Evolutionary conservation across 805 yeast genomes (phyloP).

Genomic region (Yarrowia keelungensis): DNA sequence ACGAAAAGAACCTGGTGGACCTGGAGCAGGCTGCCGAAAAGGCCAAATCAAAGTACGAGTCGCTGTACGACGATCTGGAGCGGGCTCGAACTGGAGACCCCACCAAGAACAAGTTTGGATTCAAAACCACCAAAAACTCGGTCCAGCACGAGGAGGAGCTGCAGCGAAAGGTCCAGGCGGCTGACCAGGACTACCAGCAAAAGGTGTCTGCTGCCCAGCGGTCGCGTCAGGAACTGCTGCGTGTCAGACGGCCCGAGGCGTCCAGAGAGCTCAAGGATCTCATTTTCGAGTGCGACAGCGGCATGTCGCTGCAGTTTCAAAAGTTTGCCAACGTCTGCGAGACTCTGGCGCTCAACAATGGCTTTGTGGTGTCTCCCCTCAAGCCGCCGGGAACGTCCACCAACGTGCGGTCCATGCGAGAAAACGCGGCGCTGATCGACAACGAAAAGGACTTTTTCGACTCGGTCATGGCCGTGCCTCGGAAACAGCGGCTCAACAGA

Average conservation of each 20-base stretch:
- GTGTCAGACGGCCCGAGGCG: slow-evolving; percentile 76
- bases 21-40: slow-evolving; percentile 85
- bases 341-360: slow-evolving; percentile 80
- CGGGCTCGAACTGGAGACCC: slow-evolving; percentile 82
- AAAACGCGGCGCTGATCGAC: slow-evolving; percentile 76
- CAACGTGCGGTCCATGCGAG: slow-evolving; percentile 70
- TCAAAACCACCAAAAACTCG: slow-evolving; percentile 78
- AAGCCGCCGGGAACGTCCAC: slow-evolving; percentile 52
- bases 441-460: slow-evolving; percentile 82
- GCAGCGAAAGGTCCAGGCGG: slow-evolving; percentile 75
- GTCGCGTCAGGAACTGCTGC: slow-evolving; percentile 72
- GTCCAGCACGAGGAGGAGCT: slow-evolving; percentile 91
- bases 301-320: slow-evolving; percentile 84
- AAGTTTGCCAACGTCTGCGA: slow-evolving; percentile 89
- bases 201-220: slow-evolving; percentile 76
- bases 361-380: slow-evolving; percentile 81
- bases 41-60: slow-evolving; percentile 78
- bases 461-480: slow-evolving; percentile 57
- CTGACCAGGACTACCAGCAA: slow-evolving; percentile 85
- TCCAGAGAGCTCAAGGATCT: slow-evolving; percentile 75
- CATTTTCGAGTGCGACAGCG: slow-evolving; percentile 86
- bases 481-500: slow-evolving; percentile 47
- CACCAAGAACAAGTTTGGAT: slow-evolving; percentile 76
- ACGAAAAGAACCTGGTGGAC: slow-evolving; percentile 85
- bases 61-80: slow-evolving; percentile 86